Evolutionary conservation across 2,329 filamentous ascomycete species (phyloP), one percentile per base, ranked within the genome.

Genomic region (Claviceps sp.): DNA sequence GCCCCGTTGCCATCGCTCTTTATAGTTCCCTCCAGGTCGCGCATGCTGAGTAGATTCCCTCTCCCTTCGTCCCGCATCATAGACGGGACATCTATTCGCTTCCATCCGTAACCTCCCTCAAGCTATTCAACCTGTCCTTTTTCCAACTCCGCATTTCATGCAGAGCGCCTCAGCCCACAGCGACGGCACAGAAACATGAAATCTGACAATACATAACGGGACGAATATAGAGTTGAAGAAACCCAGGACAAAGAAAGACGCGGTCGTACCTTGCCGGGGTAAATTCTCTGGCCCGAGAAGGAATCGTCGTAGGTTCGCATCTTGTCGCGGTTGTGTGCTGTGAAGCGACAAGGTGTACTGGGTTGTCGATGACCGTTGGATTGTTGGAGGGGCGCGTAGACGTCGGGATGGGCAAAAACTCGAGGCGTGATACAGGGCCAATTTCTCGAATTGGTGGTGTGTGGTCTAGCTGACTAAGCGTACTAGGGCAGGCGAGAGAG

Each of bases 301-400:
- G 72, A 69, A 70, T 82, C 78, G 72, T 82, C 78, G 78, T 82
- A 82, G 69, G 77, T 80, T 72, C 78, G 77, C 78, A 82, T 82
- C 69, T 71, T 80, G 69, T 67, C 68, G 68, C 67, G 55, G 61
- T 63, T 64, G 64, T 64, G 65, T 61, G 58, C 63, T 62, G 30
- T 60, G 57, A 59, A 65, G 67, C 68, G 67, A 71, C 67, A 69
- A 69, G 67, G 62, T 65, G 60, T 63, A 51, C 14, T 37, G n/a
- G 63, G 61, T 65, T 65, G 62, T 67, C 63, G 67, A 70, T 68
- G 62, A 66, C 63, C 63, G 64, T 64, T 60, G 60, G 62, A 34
- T 34, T 66, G 66, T 66, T 64, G 60, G 63, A 61, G 41, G 30
- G 30, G 30, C 30, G 42, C 18, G n/a, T 48, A 30, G 45, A 38